phyloP scores from a whole-genome alignment of 2,329 filamentous ascomycete species.

The Colletotrichum orbiculare region DNA sequence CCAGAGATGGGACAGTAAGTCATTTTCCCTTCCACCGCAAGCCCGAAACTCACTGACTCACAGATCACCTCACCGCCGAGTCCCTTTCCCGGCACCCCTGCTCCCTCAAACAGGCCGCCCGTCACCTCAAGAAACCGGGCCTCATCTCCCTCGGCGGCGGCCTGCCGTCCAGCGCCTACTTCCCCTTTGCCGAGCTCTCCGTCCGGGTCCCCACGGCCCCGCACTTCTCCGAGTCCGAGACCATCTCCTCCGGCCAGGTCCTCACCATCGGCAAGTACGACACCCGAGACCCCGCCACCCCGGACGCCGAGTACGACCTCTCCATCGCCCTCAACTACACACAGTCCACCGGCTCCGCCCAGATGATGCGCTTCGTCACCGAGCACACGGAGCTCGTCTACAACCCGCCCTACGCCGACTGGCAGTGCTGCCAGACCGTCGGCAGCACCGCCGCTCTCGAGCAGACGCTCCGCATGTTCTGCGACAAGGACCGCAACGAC shows the following conservation, averaged over 20 bases:
- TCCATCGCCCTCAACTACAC: constrained; percentile 93
- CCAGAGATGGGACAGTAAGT: constrained; percentile 86
- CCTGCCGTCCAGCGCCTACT: constrained; percentile 88
- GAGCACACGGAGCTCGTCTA: constrained; percentile 96
- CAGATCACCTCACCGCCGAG: constrained; percentile 71
- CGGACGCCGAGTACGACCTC: constrained; percentile 72
- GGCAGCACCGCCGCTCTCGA: constrained; percentile 91
- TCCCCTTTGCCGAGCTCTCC: constrained; percentile 85
- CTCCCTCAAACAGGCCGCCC: constrained; percentile 85
- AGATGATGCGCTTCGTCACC: constrained; percentile 89
- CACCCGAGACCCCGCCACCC: constrained; percentile 61
- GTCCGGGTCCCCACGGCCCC: constrained; percentile 78
- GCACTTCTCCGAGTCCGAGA: constrained; percentile 77
- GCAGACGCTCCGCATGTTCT: constrained; percentile 84
- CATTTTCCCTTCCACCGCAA: constrained; percentile 49
- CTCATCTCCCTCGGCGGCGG: constrained; percentile 94
- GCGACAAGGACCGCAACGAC: constrained; percentile 75
- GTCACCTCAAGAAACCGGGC: constrained; percentile 81
- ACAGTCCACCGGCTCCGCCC: constrained; percentile 85
- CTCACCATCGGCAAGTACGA: constrained; percentile 87
- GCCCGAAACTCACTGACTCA: not conserved
- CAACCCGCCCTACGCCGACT: constrained; percentile 88
- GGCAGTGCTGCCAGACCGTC: constrained; percentile 84
- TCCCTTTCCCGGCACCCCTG: constrained; percentile 70
- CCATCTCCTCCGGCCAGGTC: constrained; percentile 67